phyloP scores from a whole-genome alignment of 306 rosid species.

The Castanea crenata region DNA sequence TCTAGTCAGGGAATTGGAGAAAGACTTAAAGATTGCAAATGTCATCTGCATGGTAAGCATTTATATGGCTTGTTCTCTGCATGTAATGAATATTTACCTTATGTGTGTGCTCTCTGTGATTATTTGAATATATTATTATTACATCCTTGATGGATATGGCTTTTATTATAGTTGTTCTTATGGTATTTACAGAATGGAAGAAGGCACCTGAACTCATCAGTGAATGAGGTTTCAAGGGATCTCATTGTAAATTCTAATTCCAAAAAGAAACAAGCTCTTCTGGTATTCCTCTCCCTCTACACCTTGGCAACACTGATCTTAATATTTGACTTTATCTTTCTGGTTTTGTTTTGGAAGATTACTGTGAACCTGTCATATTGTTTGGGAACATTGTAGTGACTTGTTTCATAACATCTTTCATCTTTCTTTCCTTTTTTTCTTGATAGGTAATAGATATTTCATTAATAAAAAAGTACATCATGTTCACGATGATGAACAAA shows the following conservation, averaged over 20 bases:
- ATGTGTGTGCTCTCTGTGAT: conserved; percentile 18
- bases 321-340: conserved; percentile 17
- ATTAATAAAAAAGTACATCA: too few relatives aligned
- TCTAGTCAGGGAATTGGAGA: conserved; percentile 97
- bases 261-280: conserved; percentile 86
- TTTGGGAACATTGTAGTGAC: background rate
- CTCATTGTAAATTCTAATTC: conserved; percentile 86
- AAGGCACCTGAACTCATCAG: conserved; percentile 84
- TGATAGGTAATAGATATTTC: too few relatives aligned
- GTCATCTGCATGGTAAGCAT: conserved; percentile 92
- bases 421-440: background rate
- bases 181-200: conserved; percentile 84
- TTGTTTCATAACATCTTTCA: background rate
- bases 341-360: conserved; percentile 1
- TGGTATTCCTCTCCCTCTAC: conserved; percentile 53
- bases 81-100: conserved; percentile 10
- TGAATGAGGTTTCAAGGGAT: conserved; percentile 97
- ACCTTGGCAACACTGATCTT: conserved; percentile 6
- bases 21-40: conserved; percentile 92
- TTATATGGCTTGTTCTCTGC: conserved; percentile 13
- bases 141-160: conserved; percentile 11
- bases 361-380: background rate
- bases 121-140: background rate
- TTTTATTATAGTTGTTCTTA: conserved; percentile 23
- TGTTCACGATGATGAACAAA: too few relatives aligned